Conservation (phyloP, 129 eudicot species). For the Chrysanthemum seticuspe region DNA sequence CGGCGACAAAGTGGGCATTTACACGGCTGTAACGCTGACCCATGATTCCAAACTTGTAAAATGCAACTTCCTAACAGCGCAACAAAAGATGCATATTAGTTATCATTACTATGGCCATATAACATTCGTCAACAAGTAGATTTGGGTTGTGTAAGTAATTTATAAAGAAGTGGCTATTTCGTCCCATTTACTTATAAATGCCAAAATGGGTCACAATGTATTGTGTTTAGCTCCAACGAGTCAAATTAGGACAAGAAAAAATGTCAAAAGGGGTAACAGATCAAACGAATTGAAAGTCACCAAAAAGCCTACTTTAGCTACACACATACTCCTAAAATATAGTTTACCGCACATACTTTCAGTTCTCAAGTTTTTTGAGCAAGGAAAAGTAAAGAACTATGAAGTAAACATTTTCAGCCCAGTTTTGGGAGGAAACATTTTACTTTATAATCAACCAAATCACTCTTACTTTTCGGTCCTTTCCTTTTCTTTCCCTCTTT, state of each 20-base stretch:
- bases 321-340: too few relatives aligned
- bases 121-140: too few relatives aligned
- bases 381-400: too few relatives aligned
- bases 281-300: neutral
- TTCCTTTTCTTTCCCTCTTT: too few relatives aligned
- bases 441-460: too few relatives aligned
- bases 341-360: too few relatives aligned
- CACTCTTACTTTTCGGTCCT: too few relatives aligned
- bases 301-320: neutral
- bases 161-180: neutral
- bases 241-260: neutral
- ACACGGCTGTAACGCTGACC: slow-evolving; percentile 86
- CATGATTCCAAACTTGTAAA: slow-evolving; percentile 85
- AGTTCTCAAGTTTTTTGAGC: too few relatives aligned
- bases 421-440: too few relatives aligned
- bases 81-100: neutral
- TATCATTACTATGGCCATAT: neutral
- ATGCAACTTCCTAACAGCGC: slow-evolving; percentile 66
- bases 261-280: neutral
- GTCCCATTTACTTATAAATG: neutral
- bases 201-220: neutral
- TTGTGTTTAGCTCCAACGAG: slow-evolving; percentile 1
- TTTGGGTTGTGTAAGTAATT: neutral
- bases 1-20: slow-evolving; percentile 93
- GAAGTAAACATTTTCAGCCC: too few relatives aligned